A percentile compares a stretch with the other conserved stretches of the same genome.
Conservation (phyloP, 202 grass and related monocot species). For the Cymbopogon flexuosus region DNA sequence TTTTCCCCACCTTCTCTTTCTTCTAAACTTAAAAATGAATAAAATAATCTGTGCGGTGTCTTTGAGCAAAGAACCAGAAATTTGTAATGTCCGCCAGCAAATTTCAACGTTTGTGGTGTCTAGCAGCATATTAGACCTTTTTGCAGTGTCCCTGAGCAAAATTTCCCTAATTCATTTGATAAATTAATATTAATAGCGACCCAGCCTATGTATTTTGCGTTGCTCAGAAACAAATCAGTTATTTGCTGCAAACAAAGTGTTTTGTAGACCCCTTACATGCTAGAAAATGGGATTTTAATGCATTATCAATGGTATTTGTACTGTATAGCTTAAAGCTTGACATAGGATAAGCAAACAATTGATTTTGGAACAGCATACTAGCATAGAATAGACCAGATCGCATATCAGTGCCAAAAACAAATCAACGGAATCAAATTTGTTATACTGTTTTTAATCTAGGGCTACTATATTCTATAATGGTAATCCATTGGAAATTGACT, state of each 20-base stretch:
- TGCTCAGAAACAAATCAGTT: not conserved
- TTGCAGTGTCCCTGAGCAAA: no score
- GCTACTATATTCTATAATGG: not conserved
- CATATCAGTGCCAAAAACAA: not conserved
- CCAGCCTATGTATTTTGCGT: not conserved
- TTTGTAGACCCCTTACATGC: not conserved
- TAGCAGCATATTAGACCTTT: no score
- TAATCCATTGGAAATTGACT: slow-evolving; percentile 14
- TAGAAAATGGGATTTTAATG: not conserved
- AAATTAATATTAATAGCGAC: not conserved
- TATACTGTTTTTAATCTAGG: not conserved
- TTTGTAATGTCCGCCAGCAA: no score
- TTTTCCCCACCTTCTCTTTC: no score
- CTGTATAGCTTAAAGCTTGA: not conserved
- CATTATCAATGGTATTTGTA: not conserved
- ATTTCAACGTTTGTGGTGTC: no score
- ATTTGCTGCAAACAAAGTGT: not conserved
- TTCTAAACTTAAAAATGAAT: no score
- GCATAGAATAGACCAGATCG: not conserved
- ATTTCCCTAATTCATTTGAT: not conserved
- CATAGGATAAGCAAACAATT: not conserved
- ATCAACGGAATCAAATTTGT: not conserved
- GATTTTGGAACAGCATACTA: not conserved
- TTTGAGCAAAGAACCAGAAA: no score
- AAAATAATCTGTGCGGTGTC: no score